A percentile compares a stretch with the other conserved stretches of the same genome.
Conservation (phyloP, 768 basidiomycete genomes). For the Wakefieldia striispora region DNA sequence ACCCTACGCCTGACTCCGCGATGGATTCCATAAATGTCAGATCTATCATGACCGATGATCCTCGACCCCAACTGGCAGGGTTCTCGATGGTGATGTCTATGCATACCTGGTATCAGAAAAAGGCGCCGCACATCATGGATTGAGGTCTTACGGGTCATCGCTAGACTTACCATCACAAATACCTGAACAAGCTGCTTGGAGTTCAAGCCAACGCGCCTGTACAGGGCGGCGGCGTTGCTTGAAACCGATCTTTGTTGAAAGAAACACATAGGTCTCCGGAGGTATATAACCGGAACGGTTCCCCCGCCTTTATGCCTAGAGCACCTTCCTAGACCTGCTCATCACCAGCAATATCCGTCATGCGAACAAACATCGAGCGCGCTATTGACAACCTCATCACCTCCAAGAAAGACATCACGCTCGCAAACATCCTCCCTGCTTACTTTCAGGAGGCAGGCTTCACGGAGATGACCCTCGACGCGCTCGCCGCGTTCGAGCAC, state of each 20-base stretch:
- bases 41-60: too few species aligned
- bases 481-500: constrained; percentile 12
- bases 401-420: constrained; percentile 6
- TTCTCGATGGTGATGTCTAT: too few species aligned
- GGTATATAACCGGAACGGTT: neutral
- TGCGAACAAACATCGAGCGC: constrained; percentile 14
- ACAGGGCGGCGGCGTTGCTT: neutral
- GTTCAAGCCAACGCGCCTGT: neutral
- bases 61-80: too few species aligned
- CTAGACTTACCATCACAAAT: too few species aligned
- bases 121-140: too few species aligned
- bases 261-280: neutral
- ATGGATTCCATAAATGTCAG: too few species aligned
- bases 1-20: too few species aligned
- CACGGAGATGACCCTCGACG: constrained; percentile 5
- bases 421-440: constrained; percentile 7
- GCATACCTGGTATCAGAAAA: too few species aligned
- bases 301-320: neutral
- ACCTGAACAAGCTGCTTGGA: constrained; percentile 2
- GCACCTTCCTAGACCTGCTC: neutral
- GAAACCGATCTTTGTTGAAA: constrained; percentile 8
- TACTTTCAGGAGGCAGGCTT: constrained; percentile 14
- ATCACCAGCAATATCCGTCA: neutral
- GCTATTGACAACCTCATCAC: constrained; percentile 9
- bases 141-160: too few species aligned